phyloP scores from a whole-genome alignment of 176 grass and related monocot genomes.

The Carex kokanica region DNA sequence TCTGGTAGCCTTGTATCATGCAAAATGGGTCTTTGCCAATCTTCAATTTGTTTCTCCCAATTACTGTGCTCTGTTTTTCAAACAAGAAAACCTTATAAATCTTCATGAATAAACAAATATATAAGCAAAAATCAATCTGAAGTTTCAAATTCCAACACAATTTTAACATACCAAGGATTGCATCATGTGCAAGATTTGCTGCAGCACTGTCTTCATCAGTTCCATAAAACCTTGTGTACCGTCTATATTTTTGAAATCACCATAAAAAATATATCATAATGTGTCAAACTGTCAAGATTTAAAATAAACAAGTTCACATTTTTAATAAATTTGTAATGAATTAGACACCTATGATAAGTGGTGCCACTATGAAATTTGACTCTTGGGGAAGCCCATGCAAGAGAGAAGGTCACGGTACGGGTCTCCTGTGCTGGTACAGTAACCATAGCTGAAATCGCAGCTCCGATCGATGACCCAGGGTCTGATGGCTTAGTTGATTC shows the following conservation, averaged over 20 bases:
- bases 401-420: slow-evolving; percentile 57
- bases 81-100: neutral
- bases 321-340: neutral
- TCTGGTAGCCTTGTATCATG: slow-evolving; percentile 59
- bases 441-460: slow-evolving; percentile 60
- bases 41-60: slow-evolving; percentile 79
- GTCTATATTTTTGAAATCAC: slow-evolving; percentile 30
- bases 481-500: slow-evolving; percentile 34
- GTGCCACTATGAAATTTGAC: slow-evolving; percentile 73
- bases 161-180: slow-evolving; percentile 52
- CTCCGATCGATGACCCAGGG: slow-evolving; percentile 69
- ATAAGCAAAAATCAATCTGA: neutral
- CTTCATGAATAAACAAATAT: neutral
- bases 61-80: slow-evolving; percentile 46
- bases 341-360: slow-evolving; percentile 63
- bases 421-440: slow-evolving; percentile 42
- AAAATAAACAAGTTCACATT: neutral
- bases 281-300: neutral
- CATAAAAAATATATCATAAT: neutral
- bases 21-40: slow-evolving; percentile 79
- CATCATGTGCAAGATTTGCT: slow-evolving; percentile 52
- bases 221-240: slow-evolving; percentile 81
- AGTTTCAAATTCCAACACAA: neutral
- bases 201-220: slow-evolving; percentile 47
- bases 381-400: slow-evolving; percentile 84